phyloP scores from a whole-genome alignment of 116 monocot species.

The Cymodocea nodosa region DNA sequence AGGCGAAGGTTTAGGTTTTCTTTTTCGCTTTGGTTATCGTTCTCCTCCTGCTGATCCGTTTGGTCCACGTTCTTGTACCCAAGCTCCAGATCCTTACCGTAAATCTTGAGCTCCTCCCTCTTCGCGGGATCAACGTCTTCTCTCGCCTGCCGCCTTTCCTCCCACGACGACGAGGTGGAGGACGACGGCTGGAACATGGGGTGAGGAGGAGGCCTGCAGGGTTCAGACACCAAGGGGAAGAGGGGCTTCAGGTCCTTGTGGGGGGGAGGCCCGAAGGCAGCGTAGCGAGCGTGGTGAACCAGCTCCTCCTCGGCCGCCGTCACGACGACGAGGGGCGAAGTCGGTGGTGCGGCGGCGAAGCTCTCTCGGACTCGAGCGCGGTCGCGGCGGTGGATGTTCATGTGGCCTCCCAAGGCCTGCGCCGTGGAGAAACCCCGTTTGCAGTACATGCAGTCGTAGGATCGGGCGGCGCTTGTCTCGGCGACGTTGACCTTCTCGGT shows the following conservation, averaged over 20 bases:
- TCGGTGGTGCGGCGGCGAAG: not conserved
- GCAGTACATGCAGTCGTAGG: constrained; percentile 35
- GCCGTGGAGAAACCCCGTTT: constrained; percentile 29
- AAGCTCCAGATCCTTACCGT: constrained; percentile 8
- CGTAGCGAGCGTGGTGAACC: no score
- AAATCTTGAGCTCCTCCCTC: constrained; percentile 10
- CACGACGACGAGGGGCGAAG: not conserved
- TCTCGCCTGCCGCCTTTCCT: not conserved
- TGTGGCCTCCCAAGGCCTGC: constrained; percentile 23
- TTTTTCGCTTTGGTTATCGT: not conserved
- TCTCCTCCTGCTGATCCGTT: not conserved
- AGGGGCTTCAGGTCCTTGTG: not conserved
- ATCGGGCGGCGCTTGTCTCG: constrained; percentile 5
- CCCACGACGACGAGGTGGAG: not conserved
- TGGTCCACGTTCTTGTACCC: not conserved
- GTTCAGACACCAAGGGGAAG: not conserved
- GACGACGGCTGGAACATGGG: not conserved
- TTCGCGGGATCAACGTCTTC: constrained; percentile 5
- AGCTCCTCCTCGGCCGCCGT: not conserved
- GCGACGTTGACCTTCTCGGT: constrained; percentile 3
- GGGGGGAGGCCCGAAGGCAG: no score
- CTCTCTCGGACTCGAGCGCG: constrained; percentile 2
- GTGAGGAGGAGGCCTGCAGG: no score
- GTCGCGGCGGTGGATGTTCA: constrained; percentile 21
- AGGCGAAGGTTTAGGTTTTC: not conserved